A percentile compares a stretch with the other conserved stretches of the same genome.
These are phyloP conservation scores for Didymella keratinophila DNA, from an alignment of 2,329 filamentous ascomycete species.

Conservation along the genomic window DNA sequence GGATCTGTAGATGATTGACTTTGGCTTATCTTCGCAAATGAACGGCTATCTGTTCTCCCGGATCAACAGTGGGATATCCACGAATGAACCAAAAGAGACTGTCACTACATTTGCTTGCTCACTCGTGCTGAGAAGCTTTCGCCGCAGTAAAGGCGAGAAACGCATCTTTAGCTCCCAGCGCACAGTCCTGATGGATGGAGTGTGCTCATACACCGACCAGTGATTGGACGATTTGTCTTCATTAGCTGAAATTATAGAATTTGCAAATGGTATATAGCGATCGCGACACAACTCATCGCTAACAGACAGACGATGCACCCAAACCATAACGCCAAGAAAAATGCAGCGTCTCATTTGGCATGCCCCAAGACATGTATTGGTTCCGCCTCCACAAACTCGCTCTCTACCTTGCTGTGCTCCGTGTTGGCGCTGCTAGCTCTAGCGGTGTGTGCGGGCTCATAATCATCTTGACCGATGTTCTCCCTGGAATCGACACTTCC, in stretches of 20 bases:
- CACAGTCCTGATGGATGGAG: no score
- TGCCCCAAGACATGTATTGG: constrained; percentile 25
- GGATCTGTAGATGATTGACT: no score
- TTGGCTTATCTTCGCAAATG: no score
- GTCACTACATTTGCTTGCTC: no score
- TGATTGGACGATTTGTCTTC: no score
- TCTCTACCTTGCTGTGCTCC: constrained; percentile 23
- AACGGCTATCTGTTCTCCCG: no score
- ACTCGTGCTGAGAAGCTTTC: no score
- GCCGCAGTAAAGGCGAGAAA: no score
- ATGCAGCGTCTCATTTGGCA: constrained; percentile 4
- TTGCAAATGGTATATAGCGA: constrained; percentile 7
- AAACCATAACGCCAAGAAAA: background rate
- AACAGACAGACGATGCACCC: background rate
- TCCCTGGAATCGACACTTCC: constrained; percentile 30
- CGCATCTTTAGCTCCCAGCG: no score
- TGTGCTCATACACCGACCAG: no score
- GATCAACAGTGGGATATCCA: no score
- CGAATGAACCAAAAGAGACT: no score
- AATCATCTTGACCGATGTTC: constrained; percentile 11
- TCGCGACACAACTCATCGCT: background rate
- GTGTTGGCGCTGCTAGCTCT: constrained; percentile 28
- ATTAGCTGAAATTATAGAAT: background rate
- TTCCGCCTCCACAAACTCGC: constrained; percentile 17
- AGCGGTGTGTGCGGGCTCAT: constrained; percentile 5